Evolutionary conservation across 192 early-diverging fungal species (phyloP).

Genomic region (Coemansia sp.): DNA sequence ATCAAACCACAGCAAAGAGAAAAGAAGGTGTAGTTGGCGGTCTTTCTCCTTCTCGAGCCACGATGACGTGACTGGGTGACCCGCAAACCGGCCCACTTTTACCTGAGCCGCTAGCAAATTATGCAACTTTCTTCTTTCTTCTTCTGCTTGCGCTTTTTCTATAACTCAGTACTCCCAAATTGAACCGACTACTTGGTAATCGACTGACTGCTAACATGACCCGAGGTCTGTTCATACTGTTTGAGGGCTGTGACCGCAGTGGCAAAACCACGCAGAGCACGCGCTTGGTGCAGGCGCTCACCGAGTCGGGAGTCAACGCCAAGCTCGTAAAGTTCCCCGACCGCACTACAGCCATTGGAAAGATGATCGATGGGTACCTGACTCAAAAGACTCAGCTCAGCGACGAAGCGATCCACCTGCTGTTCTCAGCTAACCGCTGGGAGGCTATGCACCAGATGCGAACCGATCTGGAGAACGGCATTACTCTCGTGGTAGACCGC

Average conservation of each 20-base stretch:
- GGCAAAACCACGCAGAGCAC: conserved; percentile 91
- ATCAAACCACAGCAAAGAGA: background rate
- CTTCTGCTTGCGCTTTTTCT: background rate
- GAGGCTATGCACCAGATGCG: conserved; percentile 75
- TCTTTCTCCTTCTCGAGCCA: background rate
- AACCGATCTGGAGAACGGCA: conserved; percentile 64
- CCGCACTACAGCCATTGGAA: conserved; percentile 87
- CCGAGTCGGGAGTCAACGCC: conserved; percentile 44
- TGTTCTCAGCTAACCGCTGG: conserved; percentile 97
- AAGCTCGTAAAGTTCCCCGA: conserved; percentile 88
- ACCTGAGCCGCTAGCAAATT: background rate
- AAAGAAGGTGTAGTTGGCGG: background rate
- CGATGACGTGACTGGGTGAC: conserved; percentile 13
- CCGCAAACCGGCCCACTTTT: background rate
- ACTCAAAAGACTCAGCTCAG: conserved; percentile 66
- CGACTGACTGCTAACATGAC: conserved; percentile 31
- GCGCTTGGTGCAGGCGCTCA: conserved; percentile 63
- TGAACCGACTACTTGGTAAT: conserved; percentile 12
- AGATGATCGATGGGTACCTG: conserved; percentile 87
- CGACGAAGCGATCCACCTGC: conserved; percentile 83
- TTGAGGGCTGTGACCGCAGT: conserved; percentile 92
- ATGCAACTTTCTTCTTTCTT: background rate
- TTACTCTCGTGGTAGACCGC: conserved; percentile 82
- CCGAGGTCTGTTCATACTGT: conserved; percentile 84
- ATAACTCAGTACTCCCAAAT: background rate